Conservation (phyloP, 2,329 filamentous ascomycete species). For the Dichotomopilus funicola region DNA sequence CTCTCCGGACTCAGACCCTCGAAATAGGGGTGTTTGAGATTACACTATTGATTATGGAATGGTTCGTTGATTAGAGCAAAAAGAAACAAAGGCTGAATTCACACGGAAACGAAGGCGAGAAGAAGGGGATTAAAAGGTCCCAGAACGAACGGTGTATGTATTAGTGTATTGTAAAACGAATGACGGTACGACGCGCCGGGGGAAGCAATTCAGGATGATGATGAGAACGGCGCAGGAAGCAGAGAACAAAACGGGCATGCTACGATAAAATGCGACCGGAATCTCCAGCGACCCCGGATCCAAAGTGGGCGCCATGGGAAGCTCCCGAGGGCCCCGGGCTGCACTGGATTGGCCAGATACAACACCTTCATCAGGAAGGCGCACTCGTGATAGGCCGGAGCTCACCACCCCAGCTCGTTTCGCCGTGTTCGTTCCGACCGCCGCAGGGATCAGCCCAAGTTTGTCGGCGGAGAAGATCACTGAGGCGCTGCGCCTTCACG, state of each 20-base stretch:
- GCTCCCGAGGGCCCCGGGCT: slow-evolving; percentile 14
- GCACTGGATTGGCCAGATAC: slow-evolving; percentile 7
- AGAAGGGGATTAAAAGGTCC: slow-evolving; percentile 7
- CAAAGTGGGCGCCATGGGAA: slow-evolving; percentile 13
- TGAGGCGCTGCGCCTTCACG: background rate
- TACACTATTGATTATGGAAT: slow-evolving; percentile 8
- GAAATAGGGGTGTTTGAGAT: slow-evolving; percentile 1
- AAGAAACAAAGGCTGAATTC: background rate
- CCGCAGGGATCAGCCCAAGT: slow-evolving; percentile 9
- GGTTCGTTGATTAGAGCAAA: no score
- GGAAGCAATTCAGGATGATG: slow-evolving; percentile 7
- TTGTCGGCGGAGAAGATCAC: background rate
- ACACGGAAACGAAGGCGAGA: slow-evolving; percentile 17
- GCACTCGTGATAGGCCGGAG: slow-evolving; percentile 17
- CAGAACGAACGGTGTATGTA: background rate
- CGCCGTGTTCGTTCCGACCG: slow-evolving; percentile 4
- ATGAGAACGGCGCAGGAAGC: slow-evolving; percentile 6
- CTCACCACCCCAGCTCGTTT: slow-evolving; percentile 11
- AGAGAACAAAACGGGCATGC: slow-evolving; percentile 14
- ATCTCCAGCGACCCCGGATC: slow-evolving; percentile 7
- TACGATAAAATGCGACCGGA: slow-evolving; percentile 13
- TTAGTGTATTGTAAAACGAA: slow-evolving; percentile 19
- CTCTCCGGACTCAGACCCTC: slow-evolving; percentile 2
- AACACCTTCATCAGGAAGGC: slow-evolving; percentile 13
- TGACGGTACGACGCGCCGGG: slow-evolving; percentile 14